Percentiles rank a stretch among this genome's conserved stretches.
Evolutionary conservation across 2,329 filamentous ascomycete genomes (phyloP).

Genomic region (Cercospora zeae-maydis): DNA sequence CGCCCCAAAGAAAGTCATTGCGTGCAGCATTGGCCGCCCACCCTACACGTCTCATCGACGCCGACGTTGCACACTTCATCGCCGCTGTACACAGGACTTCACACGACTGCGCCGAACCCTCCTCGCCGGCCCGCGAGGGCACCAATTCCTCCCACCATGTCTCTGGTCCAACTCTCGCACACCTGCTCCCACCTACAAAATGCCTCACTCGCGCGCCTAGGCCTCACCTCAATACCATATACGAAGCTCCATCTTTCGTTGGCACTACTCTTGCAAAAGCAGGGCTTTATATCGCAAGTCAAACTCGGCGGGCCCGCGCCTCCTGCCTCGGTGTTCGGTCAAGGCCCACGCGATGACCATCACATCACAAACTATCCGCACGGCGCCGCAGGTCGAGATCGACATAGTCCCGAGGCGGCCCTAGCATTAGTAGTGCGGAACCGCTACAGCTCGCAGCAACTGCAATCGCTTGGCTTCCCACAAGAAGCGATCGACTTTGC

Average conservation of each 20-base stretch:
- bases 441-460: constrained; percentile 16
- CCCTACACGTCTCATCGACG: neutral
- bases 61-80: neutral
- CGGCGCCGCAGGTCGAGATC: constrained; percentile 24
- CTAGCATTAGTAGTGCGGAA: constrained; percentile 28
- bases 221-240: constrained; percentile 76
- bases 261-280: constrained; percentile 72
- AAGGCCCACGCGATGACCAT: constrained; percentile 31
- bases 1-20: neutral
- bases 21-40: neutral
- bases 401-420: constrained; percentile 29
- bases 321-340: constrained; percentile 40
- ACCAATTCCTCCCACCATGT: constrained; percentile 50
- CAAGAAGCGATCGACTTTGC: constrained; percentile 30
- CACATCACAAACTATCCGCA: constrained; percentile 30
- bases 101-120: neutral
- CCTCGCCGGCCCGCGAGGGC: constrained; percentile 12
- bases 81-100: no score
- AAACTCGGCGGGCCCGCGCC: constrained; percentile 66
- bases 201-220: constrained; percentile 76
- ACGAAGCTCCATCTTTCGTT: constrained; percentile 76
- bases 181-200: constrained; percentile 91
- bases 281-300: constrained; percentile 77
- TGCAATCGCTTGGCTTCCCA: constrained; percentile 24
- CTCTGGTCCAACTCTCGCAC: constrained; percentile 69